These are phyloP conservation scores for Cladobotryum mycophilum DNA, from an alignment of 2,329 filamentous ascomycete species.

Conservation along the genomic window DNA sequence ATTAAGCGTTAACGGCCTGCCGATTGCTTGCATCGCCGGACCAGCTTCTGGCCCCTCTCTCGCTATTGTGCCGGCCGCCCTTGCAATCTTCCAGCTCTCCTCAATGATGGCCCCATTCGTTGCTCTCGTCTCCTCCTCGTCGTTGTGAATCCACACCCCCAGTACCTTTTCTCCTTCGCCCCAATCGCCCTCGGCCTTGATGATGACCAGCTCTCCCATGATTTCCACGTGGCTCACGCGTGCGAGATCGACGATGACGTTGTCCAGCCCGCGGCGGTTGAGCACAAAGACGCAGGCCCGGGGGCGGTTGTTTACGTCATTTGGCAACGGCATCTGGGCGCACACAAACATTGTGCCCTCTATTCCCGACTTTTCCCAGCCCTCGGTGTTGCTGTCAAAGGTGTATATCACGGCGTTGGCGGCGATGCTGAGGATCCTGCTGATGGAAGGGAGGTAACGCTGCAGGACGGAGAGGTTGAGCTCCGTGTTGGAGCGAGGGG, in stretches of 20 bases:
- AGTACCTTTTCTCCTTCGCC: constrained; percentile 36
- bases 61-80: constrained; percentile 23
- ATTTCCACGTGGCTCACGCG: constrained; percentile 59
- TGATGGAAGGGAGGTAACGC: constrained; percentile 71
- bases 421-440: constrained; percentile 69
- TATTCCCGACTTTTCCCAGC: constrained; percentile 80
- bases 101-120: constrained; percentile 36
- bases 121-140: constrained; percentile 38
- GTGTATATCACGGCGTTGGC: constrained; percentile 83
- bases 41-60: constrained; percentile 29
- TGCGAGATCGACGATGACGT: constrained; percentile 61
- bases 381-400: constrained; percentile 57
- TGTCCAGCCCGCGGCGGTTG: constrained; percentile 65
- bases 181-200: constrained; percentile 34
- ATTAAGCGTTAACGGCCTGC: constrained; percentile 37
- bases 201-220: constrained; percentile 47
- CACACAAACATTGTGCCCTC: constrained; percentile 90
- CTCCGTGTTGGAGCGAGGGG: constrained; percentile 68
- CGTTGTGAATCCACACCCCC: constrained; percentile 51
- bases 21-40: constrained; percentile 39
- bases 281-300: constrained; percentile 62
- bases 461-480: constrained; percentile 81
- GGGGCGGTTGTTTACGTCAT: constrained; percentile 27
- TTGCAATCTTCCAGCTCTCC: constrained; percentile 36
- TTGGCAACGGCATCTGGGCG: constrained; percentile 45